Conservation (phyloP, 2,329 filamentous ascomycete species). For the Ambrosiella xylebori region DNA sequence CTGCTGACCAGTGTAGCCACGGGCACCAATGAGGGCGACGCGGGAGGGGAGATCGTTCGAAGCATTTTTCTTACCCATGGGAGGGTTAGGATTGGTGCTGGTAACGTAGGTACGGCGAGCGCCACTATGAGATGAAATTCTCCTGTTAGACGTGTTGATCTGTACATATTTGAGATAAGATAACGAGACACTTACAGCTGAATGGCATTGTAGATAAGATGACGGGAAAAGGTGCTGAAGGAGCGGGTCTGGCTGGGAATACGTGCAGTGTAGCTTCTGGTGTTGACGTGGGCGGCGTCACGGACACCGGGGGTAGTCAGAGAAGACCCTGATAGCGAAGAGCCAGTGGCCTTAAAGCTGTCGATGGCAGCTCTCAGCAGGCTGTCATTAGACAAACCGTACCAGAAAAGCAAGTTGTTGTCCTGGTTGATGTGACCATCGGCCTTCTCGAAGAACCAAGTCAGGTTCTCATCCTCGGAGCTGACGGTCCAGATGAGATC, state of each 20-base stretch:
- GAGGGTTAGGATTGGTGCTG: conserved; percentile 74
- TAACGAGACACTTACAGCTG: conserved; percentile 8
- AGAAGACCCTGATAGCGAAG: conserved; percentile 74
- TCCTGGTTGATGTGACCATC: conserved; percentile 77
- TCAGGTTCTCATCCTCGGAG: conserved; percentile 87
- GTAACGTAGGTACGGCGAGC: conserved; percentile 24
- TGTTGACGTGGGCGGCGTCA: conserved; percentile 47
- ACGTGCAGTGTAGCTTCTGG: conserved; percentile 6
- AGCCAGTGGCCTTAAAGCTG: conserved; percentile 67
- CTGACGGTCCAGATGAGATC: conserved; percentile 93
- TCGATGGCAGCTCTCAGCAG: conserved; percentile 71
- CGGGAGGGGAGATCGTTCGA: conserved; percentile 64
- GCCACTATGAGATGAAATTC: neutral
- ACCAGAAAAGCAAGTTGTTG: conserved; percentile 91
- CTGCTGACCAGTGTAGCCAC: conserved; percentile 86
- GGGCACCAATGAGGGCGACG: conserved; percentile 75
- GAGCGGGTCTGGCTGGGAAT: conserved; percentile 25
- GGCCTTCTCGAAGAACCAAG: conserved; percentile 96
- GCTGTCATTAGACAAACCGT: conserved; percentile 65
- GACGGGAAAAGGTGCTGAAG: conserved; percentile 44
- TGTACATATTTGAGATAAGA: neutral
- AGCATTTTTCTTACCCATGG: conserved; percentile 72
- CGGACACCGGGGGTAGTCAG: conserved; percentile 78
- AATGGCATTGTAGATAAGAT: conserved; percentile 11
- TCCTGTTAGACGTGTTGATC: neutral